A percentile compares a stretch with the other conserved stretches of the same genome.
These are phyloP conservation scores for Colletotrichum salicis DNA, from an alignment of 2,329 filamentous ascomycete species.

Conservation along the genomic window DNA sequence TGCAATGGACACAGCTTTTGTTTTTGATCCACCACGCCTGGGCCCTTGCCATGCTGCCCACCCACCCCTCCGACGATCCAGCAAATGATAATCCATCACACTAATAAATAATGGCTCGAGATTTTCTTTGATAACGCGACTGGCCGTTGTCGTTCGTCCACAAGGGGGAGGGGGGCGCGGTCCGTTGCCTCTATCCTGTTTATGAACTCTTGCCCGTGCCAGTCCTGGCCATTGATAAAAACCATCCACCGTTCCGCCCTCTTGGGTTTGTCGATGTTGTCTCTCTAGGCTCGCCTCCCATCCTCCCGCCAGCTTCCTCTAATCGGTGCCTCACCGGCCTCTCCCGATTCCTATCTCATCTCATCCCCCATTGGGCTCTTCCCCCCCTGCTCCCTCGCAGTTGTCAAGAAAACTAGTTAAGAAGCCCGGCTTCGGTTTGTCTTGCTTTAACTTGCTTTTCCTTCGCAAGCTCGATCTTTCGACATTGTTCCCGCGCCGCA, in stretches of 20 bases:
- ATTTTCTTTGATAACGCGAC: constrained; percentile 32
- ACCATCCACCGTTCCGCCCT: constrained; percentile 14
- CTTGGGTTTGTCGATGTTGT: not conserved
- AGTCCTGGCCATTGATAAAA: constrained; percentile 27
- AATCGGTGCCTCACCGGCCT: not conserved
- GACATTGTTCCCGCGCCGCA: not conserved
- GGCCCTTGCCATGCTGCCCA: not conserved
- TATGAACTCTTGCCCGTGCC: not conserved
- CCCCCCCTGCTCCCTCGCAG: not conserved
- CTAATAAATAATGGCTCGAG: constrained; percentile 35
- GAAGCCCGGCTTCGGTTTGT: constrained; percentile 5
- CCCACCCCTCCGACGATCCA: constrained; percentile 26
- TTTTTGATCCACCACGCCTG: not conserved
- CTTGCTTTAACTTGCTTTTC: constrained; percentile 21
- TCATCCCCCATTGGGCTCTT: not conserved
- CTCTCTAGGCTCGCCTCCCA: constrained; percentile 14
- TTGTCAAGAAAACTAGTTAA: constrained; percentile 4
- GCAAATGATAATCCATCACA: constrained; percentile 35
- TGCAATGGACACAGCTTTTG: not conserved
- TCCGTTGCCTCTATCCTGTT: not conserved
- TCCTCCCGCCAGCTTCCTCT: constrained; percentile 4
- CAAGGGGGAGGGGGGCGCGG: not conserved
- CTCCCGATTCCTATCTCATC: not conserved
- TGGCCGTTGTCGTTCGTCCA: constrained; percentile 8
- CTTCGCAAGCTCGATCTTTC: constrained; percentile 2